Evolutionary conservation across 169 alveolate genomes (phyloP), one percentile per base, ranked within the genome.

Genomic region (Plasmodium malariae): DNA sequence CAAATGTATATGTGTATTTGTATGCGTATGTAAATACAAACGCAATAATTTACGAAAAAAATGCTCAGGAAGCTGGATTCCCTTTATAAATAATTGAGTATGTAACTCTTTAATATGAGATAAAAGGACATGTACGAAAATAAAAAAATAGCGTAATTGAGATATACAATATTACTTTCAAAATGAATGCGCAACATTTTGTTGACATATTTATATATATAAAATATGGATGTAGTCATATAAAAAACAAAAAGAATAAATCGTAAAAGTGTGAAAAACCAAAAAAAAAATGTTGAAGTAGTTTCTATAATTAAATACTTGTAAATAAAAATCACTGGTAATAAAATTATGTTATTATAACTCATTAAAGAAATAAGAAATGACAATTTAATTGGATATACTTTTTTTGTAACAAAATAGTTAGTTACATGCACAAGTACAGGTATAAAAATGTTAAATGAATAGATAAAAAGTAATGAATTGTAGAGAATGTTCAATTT

Each of bases 331-430:
- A 69, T 34, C 0, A 83, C 28, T 5, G 91, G 91, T n/a, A 83
- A 17, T 68, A 83, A 83, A 6, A 51, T 83, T 19, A 83, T 45
- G 34, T 83, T 83, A 40, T 83, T 83, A 68, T 83, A 83, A 49
- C 91, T 83, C 59, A 67, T 34, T 55, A 83, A 54, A 3, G 91
- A 83, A 36, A 83, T 83, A 57, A 83, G 85, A 43, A 37, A 83
- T 55, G 51, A 34, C 21, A 83, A 51, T 70, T 70, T 83, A 12
- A 83, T 21, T 6, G 91, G 86, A 6, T n/a, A 21, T 1, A 1
- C 17, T 43, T 70, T 83, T 68, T 83, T 65, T 11, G 78, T 83
- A 19, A 55, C 34, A 40, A 83, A 36, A 59, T 67, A 67, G 32
- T 43, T 54, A 34, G 63, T 43, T 36, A 54, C 6, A 59, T 67